phyloP scores from a whole-genome alignment of 2,329 filamentous ascomycete species.

The Cladosporium cucumerinum region DNA sequence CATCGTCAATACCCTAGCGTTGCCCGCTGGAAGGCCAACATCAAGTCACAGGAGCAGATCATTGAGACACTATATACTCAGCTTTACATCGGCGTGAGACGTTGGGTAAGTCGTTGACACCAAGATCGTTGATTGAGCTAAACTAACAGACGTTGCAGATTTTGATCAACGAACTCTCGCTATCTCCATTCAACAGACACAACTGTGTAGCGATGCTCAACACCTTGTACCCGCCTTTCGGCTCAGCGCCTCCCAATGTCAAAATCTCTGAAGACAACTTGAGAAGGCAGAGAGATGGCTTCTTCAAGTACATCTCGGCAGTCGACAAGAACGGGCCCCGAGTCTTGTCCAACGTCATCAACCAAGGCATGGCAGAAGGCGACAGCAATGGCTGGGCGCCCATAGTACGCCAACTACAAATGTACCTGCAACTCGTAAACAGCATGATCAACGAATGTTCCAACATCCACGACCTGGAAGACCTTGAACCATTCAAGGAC shows the following conservation, averaged over 20 bases:
- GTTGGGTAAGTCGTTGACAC: slow-evolving; percentile 53
- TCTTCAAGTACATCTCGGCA: slow-evolving; percentile 59
- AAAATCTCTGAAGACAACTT: slow-evolving; percentile 53
- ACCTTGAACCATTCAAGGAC: slow-evolving; percentile 30
- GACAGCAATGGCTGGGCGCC: slow-evolving; percentile 57
- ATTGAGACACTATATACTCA: slow-evolving; percentile 58
- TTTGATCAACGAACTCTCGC: slow-evolving; percentile 62
- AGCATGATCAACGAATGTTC: slow-evolving; percentile 60
- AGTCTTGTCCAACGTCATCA: slow-evolving; percentile 53
- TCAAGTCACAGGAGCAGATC: slow-evolving; percentile 47
- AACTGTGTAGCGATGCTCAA: slow-evolving; percentile 68
- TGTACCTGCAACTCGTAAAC: slow-evolving; percentile 58
- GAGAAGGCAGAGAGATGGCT: slow-evolving; percentile 56
- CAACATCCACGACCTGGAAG: slow-evolving; percentile 45
- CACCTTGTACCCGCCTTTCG: slow-evolving; percentile 59
- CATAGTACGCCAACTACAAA: slow-evolving; percentile 49
- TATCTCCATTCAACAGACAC: slow-evolving; percentile 60
- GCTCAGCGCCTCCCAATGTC: slow-evolving; percentile 49
- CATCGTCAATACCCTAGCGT: slow-evolving; percentile 53
- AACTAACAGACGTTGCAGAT: slow-evolving; percentile 41
- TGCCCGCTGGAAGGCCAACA: slow-evolving; percentile 50
- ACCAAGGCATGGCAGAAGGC: slow-evolving; percentile 49
- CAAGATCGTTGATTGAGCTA: background rate
- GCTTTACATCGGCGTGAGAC: slow-evolving; percentile 59
- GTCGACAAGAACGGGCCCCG: slow-evolving; percentile 56